Base-by-base conservation (phyloP, 805 yeast genomes). In the Metschnikowia arizonensis region DNA sequence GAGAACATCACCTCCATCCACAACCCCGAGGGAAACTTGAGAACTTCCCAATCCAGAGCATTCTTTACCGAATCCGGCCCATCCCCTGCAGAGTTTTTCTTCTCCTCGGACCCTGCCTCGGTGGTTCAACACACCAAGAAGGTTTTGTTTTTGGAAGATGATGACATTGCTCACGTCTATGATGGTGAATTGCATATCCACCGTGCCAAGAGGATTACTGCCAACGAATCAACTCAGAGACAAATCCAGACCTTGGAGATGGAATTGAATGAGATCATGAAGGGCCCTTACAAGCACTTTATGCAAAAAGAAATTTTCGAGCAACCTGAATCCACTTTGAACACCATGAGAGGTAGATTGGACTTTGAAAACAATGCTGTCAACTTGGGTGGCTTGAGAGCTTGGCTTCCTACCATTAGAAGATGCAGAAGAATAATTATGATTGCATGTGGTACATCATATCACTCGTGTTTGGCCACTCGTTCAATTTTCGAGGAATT, bases 401-500 rank as follows among this genome's bases (percentile, higher is more conserved):
- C 85, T 12, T 87, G 83, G 78, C 74, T 93, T 52, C 82, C 93
- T 24, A 86, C 93, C 37, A 87, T 93, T 52, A 81, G 98, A 71
- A 82, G 97, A 62, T 89, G 97, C 58, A 82, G 97, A 71, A 82
- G 99, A 69, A 78, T 93, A 59, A 87, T 90, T 49, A 93, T 93
- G 98, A 87, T 93, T 71, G 99, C 99, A 1, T 93, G 99, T 73
- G 99, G 99, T 73, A 93, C 99, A 5, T 93, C 99, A 0, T 93
- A 90, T 65, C 99, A 93, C 70, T 93, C 99, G 14, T 93, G 99
- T 74, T 72, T 93, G 63, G 99, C 99, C 17, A 91, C 96, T 18
- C 82, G 99, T 69, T 86, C 97, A 12, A 83, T 89, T 53, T 90
- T 93, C 64, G 99, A 93, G 70, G 99, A 93, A 65, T 77, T 93